Percentiles rank a stretch among this genome's conserved stretches.
phyloP scores from a whole-genome alignment of 495 filamentous ascomycete genomes.

The Penicillium taxi region DNA sequence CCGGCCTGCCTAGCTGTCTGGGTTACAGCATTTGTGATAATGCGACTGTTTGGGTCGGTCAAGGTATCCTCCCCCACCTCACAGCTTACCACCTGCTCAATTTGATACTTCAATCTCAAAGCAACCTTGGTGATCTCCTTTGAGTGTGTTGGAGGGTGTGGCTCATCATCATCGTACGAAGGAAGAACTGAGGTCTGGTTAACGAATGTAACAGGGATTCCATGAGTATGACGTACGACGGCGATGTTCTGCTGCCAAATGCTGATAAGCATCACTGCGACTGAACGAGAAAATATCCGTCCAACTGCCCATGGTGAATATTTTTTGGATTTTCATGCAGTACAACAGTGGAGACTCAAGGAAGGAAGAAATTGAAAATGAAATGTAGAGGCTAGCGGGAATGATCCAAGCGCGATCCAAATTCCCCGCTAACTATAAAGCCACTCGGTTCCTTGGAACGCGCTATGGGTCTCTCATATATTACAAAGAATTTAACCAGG shows the following conservation, averaged over 20 bases:
- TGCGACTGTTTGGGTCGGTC: constrained; percentile 67
- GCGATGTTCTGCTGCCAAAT: constrained; percentile 25
- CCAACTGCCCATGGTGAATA: constrained; percentile 30
- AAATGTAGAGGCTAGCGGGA: neutral
- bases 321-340: too few species aligned
- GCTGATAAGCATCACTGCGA: constrained; percentile 16
- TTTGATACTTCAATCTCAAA: constrained; percentile 80
- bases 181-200: constrained; percentile 28
- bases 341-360: too few species aligned
- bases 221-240: constrained; percentile 34
- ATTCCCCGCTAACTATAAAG: constrained; percentile 1
- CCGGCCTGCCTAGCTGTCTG: constrained; percentile 73
- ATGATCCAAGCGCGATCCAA: constrained; percentile 2
- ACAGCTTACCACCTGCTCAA: constrained; percentile 81
- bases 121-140: constrained; percentile 78
- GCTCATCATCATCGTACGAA: constrained; percentile 27
- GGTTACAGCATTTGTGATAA: constrained; percentile 76
- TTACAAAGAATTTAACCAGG: too few species aligned
- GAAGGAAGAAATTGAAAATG: neutral
- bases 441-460: too few species aligned
- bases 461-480: neutral
- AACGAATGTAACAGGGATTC: constrained; percentile 12
- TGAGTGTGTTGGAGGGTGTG: constrained; percentile 46
- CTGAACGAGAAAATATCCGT: constrained; percentile 25
- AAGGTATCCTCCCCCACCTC: constrained; percentile 68